These are phyloP conservation scores for Paecilomyces fulvus DNA, from an alignment of 2,329 filamentous ascomycete genomes.

Conservation along the genomic window DNA sequence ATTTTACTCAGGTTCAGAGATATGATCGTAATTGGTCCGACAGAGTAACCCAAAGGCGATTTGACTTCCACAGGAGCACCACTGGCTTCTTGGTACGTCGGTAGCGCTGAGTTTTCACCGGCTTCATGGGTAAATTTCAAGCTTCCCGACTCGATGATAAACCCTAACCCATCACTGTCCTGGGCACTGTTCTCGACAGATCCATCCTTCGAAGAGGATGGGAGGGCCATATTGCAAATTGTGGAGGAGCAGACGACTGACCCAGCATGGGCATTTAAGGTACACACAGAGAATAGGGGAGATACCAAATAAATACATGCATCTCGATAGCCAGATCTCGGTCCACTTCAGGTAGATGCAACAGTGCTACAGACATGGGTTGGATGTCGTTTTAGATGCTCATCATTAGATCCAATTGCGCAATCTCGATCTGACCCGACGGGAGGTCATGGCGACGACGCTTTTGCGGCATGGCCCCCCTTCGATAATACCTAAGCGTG, in stretches of 20 bases:
- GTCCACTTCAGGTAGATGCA: not conserved
- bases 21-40: slow-evolving; percentile 48
- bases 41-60: slow-evolving; percentile 53
- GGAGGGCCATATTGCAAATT: not conserved
- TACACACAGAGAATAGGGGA: not conserved
- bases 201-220: not conserved
- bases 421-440: not conserved
- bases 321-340: not conserved
- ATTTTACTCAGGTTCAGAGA: slow-evolving; percentile 56
- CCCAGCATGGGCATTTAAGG: not conserved
- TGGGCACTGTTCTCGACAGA: not conserved
- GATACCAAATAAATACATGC: not conserved
- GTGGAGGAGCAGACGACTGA: not conserved
- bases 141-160: slow-evolving; percentile 9
- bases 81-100: slow-evolving; percentile 52
- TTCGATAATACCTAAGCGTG: not conserved
- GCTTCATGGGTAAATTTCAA: slow-evolving; percentile 35
- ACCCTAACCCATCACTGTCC: not conserved
- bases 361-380: not conserved
- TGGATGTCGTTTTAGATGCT: not conserved
- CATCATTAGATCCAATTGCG: not conserved
- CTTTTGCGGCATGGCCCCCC: not conserved
- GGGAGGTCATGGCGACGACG: not conserved
- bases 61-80: slow-evolving; percentile 53
- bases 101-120: slow-evolving; percentile 43